phyloP scores from a whole-genome alignment of 768 basidiomycete species.

The Trametes elegans region DNA sequence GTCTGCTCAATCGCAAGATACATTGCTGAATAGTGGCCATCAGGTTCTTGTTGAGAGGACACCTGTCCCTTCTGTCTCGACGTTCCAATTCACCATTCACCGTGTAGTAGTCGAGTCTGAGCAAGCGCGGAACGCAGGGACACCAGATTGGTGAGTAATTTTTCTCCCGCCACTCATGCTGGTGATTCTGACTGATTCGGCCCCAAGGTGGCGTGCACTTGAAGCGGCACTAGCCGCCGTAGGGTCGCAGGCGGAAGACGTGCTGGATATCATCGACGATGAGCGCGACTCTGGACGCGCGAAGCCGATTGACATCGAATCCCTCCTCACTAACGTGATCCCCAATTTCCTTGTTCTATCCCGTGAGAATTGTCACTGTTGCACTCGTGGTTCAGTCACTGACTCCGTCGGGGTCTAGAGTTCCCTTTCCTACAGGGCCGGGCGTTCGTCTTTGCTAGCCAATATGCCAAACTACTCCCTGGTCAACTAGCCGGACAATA shows the following conservation, averaged over 20 bases:
- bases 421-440: constrained; percentile 93
- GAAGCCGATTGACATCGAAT: constrained; percentile 75
- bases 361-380: constrained; percentile 46
- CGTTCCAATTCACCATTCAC: constrained; percentile 54
- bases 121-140: constrained; percentile 50
- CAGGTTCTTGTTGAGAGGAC: constrained; percentile 48
- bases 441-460: constrained; percentile 91
- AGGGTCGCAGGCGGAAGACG: constrained; percentile 75
- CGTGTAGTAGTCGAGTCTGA: constrained; percentile 59
- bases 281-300: constrained; percentile 61
- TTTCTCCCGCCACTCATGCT: background rate
- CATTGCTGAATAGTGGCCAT: background rate
- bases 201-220: constrained; percentile 82
- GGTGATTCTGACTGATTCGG: constrained; percentile 8
- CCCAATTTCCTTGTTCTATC: constrained; percentile 70
- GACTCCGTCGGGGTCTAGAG: constrained; percentile 44
- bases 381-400: background rate
- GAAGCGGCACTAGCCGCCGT: constrained; percentile 83
- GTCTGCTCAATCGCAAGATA: background rate
- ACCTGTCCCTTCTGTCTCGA: constrained; percentile 46
- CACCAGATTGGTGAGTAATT: constrained; percentile 63
- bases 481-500: constrained; percentile 77
- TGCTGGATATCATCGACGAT: constrained; percentile 76
- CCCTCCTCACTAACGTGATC: constrained; percentile 73
- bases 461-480: constrained; percentile 76